phyloP scores from a whole-genome alignment of 2,329 filamentous ascomycete species.

The Trichoderma arundinaceum region DNA sequence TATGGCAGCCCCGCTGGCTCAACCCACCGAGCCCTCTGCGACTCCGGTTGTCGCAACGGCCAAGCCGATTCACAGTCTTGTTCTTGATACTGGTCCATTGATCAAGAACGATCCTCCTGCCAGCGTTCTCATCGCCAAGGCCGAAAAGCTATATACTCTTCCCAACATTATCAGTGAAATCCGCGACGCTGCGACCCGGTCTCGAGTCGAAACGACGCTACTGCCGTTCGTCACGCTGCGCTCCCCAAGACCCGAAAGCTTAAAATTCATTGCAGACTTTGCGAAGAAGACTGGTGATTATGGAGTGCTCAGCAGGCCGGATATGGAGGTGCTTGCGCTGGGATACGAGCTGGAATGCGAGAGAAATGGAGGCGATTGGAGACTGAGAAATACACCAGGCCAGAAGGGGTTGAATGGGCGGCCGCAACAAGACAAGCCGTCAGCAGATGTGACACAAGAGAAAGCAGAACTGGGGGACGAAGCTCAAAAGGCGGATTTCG shows the following conservation, averaged over 20 bases:
- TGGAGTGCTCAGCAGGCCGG: slow-evolving; percentile 83
- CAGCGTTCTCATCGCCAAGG: slow-evolving; percentile 78
- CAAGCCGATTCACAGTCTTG: slow-evolving; percentile 80
- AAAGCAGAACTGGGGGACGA: slow-evolving; percentile 28
- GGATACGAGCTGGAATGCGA: slow-evolving; percentile 96
- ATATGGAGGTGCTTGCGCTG: slow-evolving; percentile 87
- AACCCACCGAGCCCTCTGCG: slow-evolving; percentile 30
- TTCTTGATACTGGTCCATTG: slow-evolving; percentile 90
- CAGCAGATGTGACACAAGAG: slow-evolving; percentile 38
- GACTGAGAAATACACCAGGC: slow-evolving; percentile 76
- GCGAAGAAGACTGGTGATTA: slow-evolving; percentile 88
- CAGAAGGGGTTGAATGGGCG: slow-evolving; percentile 79
- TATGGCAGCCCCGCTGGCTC: slow-evolving; percentile 36
- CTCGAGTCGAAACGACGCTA: slow-evolving; percentile 81
- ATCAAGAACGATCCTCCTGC: slow-evolving; percentile 91
- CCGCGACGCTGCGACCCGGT: slow-evolving; percentile 79
- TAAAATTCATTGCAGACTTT: slow-evolving; percentile 83
- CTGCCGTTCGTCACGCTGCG: slow-evolving; percentile 83
- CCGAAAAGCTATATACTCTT: slow-evolving; percentile 79
- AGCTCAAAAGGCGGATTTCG: slow-evolving; percentile 35
- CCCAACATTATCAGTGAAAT: slow-evolving; percentile 89
- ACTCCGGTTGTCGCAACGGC: slow-evolving; percentile 31
- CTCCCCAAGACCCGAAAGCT: slow-evolving; percentile 74
- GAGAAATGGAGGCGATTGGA: slow-evolving; percentile 86
- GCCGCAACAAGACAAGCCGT: slow-evolving; percentile 37